Base-by-base conservation (phyloP, 768 basidiomycete genomes). In the Psilocybe sp. region DNA sequence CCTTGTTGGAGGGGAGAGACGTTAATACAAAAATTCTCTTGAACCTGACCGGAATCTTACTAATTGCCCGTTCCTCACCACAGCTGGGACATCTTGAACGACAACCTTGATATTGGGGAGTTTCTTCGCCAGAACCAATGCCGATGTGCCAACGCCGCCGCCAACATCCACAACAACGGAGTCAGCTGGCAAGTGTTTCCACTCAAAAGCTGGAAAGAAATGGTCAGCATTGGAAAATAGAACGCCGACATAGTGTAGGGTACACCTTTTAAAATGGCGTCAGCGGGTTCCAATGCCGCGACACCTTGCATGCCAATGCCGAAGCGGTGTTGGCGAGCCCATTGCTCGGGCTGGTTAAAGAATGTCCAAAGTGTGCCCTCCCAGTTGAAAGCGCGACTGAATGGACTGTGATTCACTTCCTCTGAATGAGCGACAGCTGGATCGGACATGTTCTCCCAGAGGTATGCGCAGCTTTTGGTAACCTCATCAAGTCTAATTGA, bases 111-210 rank as follows among this genome's bases (percentile, higher is more conserved):
- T 56, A 12, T 56, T 53, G 2, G 74, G 72, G 51, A 65, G 66
- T 3, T 64, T 60, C n/a, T 63, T 62, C 1, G 68, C 66, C 7
- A 76, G 57, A 1, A 65, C 48, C 50, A 75, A 56, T 20, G 66
- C 63, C 0, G 67, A 62, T 4, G 71, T 69, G 13, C 86, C 86
- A 32, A 87, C 81, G 2, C 86, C 85, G 11, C 86, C 86, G 1
- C 86, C 85, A 3, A 87, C 83, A 49, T 88, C 86, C 4, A 87
- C 77, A 10, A 87, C 68, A 2, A 80, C 60, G 8, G 79, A 72
- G 11, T 74, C 76, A 15, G 61, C 60, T 0, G 73, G 71, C 20
- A 88, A 70, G 5, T 72, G 60, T 14, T 67, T 57, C 80, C 86
- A 88, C 36, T 80, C 74, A 55, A 83, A 85, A 1, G 74, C 86